phyloP scores from a whole-genome alignment of 495 filamentous ascomycete genomes.

The Haplographium delicatum region DNA sequence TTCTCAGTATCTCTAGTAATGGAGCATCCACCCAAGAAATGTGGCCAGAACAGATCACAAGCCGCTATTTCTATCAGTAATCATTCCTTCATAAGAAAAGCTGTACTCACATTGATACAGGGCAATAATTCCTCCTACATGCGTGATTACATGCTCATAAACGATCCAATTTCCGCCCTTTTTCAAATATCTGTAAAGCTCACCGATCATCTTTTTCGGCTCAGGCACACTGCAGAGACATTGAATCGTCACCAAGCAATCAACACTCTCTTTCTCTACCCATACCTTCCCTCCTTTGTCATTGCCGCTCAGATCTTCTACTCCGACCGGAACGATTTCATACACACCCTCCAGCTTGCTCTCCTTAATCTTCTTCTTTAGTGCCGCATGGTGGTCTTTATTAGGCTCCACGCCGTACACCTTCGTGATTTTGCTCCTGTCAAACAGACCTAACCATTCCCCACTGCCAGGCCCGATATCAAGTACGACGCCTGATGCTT shows the following conservation, averaged over 20 bases:
- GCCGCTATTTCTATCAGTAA: conserved; percentile 26
- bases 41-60: conserved; percentile 45
- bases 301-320: conserved; percentile 45
- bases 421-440: conserved; percentile 35
- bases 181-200: conserved; percentile 57
- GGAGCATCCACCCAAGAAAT: conserved; percentile 54
- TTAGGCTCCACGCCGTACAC: conserved; percentile 71
- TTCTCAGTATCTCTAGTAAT: conserved; percentile 51
- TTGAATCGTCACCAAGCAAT: conserved; percentile 63
- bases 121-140: conserved; percentile 41
- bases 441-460: conserved; percentile 39
- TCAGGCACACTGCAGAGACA: conserved; percentile 70
- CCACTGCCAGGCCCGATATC: conserved; percentile 45
- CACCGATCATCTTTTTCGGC: conserved; percentile 48
- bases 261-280: conserved; percentile 50
- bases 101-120: conserved; percentile 44
- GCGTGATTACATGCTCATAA: conserved; percentile 62
- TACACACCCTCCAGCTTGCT: conserved; percentile 56
- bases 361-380: conserved; percentile 40
- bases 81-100: conserved; percentile 36
- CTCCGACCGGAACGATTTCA: conserved; percentile 56
- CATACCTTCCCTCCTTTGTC: conserved; percentile 7
- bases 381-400: conserved; percentile 41
- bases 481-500: conserved; percentile 22
- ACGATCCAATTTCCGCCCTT: conserved; percentile 64